Evolutionary conservation across 2,329 filamentous ascomycete species (phyloP).

Genomic region (Mycosphaerella sp.): DNA sequence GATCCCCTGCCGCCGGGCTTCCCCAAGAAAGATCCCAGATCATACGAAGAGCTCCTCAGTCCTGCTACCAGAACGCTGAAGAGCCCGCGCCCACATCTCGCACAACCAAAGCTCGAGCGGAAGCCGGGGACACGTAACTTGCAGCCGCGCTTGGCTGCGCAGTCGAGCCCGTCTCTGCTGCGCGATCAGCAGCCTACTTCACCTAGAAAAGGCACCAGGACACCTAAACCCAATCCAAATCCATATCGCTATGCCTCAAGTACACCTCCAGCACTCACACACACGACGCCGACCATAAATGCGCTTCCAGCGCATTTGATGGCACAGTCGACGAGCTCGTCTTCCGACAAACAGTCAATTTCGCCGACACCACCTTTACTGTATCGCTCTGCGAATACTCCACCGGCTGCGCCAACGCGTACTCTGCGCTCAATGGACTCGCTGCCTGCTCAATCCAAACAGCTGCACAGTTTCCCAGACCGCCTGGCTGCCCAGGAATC

Average conservation of each 20-base stretch:
- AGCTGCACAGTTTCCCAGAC: neutral
- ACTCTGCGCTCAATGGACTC: slow-evolving; percentile 4
- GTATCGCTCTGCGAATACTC: slow-evolving; percentile 10
- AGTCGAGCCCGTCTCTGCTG: neutral
- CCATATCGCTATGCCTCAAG: neutral
- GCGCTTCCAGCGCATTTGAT: slow-evolving; percentile 12
- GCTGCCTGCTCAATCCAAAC: neutral
- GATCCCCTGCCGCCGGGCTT: slow-evolving; percentile 8
- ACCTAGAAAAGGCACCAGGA: slow-evolving; percentile 7
- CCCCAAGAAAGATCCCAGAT: slow-evolving; percentile 20
- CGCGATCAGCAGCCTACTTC: neutral
- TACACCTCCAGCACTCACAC: neutral
- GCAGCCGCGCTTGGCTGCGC: neutral
- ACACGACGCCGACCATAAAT: neutral
- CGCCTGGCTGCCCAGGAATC: neutral
- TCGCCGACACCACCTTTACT: slow-evolving; percentile 26
- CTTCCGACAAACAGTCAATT: slow-evolving; percentile 20
- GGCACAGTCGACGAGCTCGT: slow-evolving; percentile 6
- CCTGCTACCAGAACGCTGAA: neutral
- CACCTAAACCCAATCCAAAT: slow-evolving; percentile 9
- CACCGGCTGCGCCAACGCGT: neutral
- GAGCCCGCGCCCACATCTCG: neutral
- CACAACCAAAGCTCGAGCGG: neutral
- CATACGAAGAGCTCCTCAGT: slow-evolving; percentile 22
- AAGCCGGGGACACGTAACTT: neutral